A percentile compares a stretch with the other conserved stretches of the same genome.
These are phyloP conservation scores for Pezicula neosporulosa DNA, from an alignment of 2,329 filamentous ascomycete genomes.

Conservation along the genomic window DNA sequence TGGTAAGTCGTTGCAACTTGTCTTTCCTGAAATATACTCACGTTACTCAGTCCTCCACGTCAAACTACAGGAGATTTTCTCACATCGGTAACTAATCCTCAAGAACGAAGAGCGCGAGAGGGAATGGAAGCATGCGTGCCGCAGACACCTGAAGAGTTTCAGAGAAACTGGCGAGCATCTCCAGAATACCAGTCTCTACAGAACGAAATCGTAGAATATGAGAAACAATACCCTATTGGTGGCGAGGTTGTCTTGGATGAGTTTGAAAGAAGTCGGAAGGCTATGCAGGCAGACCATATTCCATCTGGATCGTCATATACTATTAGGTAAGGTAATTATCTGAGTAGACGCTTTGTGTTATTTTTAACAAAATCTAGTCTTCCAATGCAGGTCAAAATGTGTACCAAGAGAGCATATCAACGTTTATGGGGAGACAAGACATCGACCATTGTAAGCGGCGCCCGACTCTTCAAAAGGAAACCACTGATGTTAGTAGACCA, in stretches of 20 bases:
- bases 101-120: slow-evolving; percentile 52
- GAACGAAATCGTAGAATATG: slow-evolving; percentile 48
- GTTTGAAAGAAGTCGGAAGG: slow-evolving; percentile 31
- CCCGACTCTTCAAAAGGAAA: too few relatives aligned
- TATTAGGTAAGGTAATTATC: too few relatives aligned
- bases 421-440: slow-evolving; percentile 73
- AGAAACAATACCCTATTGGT: slow-evolving; percentile 34
- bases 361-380: slow-evolving; percentile 62
- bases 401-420: slow-evolving; percentile 76
- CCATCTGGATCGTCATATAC: slow-evolving; percentile 74
- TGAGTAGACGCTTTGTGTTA: too few relatives aligned
- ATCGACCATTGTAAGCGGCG: too few relatives aligned
- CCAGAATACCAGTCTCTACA: slow-evolving; percentile 36
- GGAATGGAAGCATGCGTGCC: slow-evolving; percentile 49
- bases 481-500: too few relatives aligned
- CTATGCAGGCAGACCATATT: slow-evolving; percentile 43
- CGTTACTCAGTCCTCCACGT: slow-evolving; percentile 60
- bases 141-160: slow-evolving; percentile 52
- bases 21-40: too few relatives aligned
- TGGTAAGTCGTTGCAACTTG: too few relatives aligned
- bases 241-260: slow-evolving; percentile 30
- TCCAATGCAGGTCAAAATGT: slow-evolving; percentile 71
- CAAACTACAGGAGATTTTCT: slow-evolving; percentile 61
- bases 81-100: slow-evolving; percentile 67
- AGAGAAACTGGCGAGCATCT: slow-evolving; percentile 46